Percentiles rank a stretch among this genome's conserved stretches.
phyloP scores from a whole-genome alignment of 495 filamentous ascomycete species.

The Hamigera avellanea region DNA sequence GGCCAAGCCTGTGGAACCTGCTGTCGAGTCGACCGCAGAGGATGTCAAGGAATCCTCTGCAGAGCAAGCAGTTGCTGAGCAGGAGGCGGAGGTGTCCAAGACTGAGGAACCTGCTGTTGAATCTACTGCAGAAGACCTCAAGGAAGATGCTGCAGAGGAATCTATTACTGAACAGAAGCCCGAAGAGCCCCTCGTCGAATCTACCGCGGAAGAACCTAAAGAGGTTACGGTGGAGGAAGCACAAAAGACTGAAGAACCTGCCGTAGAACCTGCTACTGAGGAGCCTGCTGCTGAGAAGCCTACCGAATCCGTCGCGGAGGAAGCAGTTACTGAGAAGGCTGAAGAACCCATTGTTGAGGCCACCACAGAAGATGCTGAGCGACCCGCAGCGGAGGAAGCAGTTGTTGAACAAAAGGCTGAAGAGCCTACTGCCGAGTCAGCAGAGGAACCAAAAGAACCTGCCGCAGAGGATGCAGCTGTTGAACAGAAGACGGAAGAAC shows the following conservation, averaged over 20 bases:
- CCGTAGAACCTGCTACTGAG: constrained; percentile 5
- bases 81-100: background rate
- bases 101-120: background rate
- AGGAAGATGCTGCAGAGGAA: no score
- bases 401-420: no score
- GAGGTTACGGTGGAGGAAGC: no score
- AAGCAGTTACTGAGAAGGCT: constrained; percentile 3
- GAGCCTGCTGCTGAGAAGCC: constrained; percentile 7
- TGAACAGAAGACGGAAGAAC: constrained; percentile 1
- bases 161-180: constrained; percentile 1
- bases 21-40: no score
- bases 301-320: constrained; percentile 3
- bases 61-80: constrained; percentile 1
- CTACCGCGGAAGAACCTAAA: constrained; percentile 3
- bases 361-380: background rate
- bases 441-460: no score
- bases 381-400: no score
- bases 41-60: constrained; percentile 1
- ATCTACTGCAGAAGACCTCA: background rate
- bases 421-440: background rate
- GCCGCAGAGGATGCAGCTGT: constrained; percentile 2
- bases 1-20: background rate
- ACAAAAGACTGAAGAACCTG: constrained; percentile 4
- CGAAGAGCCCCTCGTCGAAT: background rate
- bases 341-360: background rate